A percentile compares a stretch with the other conserved stretches of the same genome.
Conservation (phyloP, 2,329 filamentous ascomycete species). For the Fusarium setosum region DNA sequence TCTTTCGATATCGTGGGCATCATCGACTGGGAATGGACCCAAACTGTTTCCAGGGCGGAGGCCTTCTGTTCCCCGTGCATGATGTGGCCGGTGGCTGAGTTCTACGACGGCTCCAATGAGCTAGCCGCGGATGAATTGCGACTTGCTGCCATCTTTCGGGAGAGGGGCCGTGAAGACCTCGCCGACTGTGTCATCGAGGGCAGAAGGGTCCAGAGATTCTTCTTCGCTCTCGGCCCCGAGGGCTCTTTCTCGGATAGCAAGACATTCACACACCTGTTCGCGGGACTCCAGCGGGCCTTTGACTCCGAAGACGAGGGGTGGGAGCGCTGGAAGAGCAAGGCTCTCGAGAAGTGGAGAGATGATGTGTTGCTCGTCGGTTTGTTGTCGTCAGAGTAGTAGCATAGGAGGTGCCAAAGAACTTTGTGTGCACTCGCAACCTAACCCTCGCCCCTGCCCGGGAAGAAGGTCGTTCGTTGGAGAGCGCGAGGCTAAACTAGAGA, state of each 20-base stretch:
- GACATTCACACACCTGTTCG: slow-evolving; percentile 16
- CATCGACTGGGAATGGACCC: slow-evolving; percentile 57
- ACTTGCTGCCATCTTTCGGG: slow-evolving; percentile 15
- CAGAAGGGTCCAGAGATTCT: slow-evolving; percentile 24
- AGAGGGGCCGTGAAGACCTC: slow-evolving; percentile 30
- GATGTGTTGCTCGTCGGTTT: not conserved
- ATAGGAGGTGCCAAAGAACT: too few relatives aligned
- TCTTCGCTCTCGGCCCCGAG: slow-evolving; percentile 30
- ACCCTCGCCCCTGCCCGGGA: too few relatives aligned
- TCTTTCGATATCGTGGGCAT: slow-evolving; percentile 55
- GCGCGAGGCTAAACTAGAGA: too few relatives aligned
- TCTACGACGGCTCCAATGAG: slow-evolving; percentile 43
- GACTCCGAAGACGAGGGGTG: not conserved
- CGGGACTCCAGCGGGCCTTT: slow-evolving; percentile 18
- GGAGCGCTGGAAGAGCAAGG: slow-evolving; percentile 1
- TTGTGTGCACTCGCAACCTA: too few relatives aligned
- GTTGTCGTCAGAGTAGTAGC: too few relatives aligned
- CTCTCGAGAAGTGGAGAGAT: slow-evolving; percentile 6
- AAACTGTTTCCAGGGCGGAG: slow-evolving; percentile 39
- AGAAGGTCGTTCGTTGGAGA: too few relatives aligned
- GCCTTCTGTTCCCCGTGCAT: slow-evolving; percentile 50
- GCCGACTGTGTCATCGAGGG: slow-evolving; percentile 25
- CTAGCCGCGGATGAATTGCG: slow-evolving; percentile 20
- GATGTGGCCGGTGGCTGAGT: slow-evolving; percentile 48
- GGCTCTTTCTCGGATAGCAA: not conserved